phyloP scores from a whole-genome alignment of 352 stramenopile genomes.

The Globisporangium ultimum region DNA sequence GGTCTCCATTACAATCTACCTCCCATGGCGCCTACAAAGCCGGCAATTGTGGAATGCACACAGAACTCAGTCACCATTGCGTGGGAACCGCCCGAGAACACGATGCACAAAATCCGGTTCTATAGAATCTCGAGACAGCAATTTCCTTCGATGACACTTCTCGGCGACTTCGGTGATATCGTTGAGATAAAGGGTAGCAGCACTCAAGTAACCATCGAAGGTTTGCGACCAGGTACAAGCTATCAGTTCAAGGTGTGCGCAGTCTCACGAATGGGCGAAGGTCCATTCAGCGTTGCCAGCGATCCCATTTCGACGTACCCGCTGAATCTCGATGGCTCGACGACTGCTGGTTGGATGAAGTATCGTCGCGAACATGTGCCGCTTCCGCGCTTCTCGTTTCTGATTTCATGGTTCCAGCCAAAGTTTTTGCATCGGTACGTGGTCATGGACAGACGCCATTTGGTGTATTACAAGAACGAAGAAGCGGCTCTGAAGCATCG shows the following conservation, averaged over 20 bases:
- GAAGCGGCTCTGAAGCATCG: conserved; percentile 75
- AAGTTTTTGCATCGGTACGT: conserved; percentile 84
- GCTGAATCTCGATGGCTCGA: conserved; percentile 71
- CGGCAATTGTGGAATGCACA: conserved; percentile 44
- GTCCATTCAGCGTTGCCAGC: conserved; percentile 70
- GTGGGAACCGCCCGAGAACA: conserved; percentile 61
- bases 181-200: conserved; percentile 65
- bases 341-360: conserved; percentile 85
- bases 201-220: conserved; percentile 62
- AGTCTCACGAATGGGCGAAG: conserved; percentile 84
- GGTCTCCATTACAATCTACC: conserved; percentile 81
- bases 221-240: conserved; percentile 68
- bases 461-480: conserved; percentile 85
- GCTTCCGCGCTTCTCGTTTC: conserved; percentile 35
- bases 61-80: conserved; percentile 76
- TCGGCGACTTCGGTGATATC: conserved; percentile 79
- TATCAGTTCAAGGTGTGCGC: conserved; percentile 88
- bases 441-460: conserved; percentile 60
- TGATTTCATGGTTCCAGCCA: conserved; percentile 66
- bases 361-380: conserved; percentile 67
- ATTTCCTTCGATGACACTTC: conserved; percentile 77
- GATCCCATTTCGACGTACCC: conserved; percentile 67
- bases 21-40: conserved; percentile 68
- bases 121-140: conserved; percentile 80
- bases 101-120: conserved; percentile 75